Percentiles rank a stretch among this genome's conserved stretches.
phyloP scores from a whole-genome alignment of 352 stramenopile genomes.

The Globisporangium radiosum region DNA sequence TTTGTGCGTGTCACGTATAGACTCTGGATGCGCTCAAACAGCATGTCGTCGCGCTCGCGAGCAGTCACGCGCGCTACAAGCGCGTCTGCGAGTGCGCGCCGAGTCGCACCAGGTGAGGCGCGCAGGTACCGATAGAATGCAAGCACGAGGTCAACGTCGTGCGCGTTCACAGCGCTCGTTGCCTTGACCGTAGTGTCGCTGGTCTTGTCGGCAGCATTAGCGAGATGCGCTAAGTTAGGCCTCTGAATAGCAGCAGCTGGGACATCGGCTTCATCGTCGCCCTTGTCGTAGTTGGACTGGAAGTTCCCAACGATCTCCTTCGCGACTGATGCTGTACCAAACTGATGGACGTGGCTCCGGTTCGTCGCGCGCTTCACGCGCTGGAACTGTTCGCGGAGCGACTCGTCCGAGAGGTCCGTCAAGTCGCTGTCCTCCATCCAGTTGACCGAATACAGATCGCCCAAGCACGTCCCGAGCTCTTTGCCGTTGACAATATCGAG shows the following conservation, averaged over 20 bases:
- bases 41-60: constrained; percentile 43
- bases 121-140: constrained; percentile 78
- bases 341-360: constrained; percentile 80
- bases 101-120: constrained; percentile 26
- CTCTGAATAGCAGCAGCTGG: not conserved
- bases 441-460: constrained; percentile 88
- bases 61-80: constrained; percentile 33
- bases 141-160: constrained; percentile 68
- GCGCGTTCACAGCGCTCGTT: constrained; percentile 38
- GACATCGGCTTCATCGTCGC: constrained; percentile 6
- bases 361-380: constrained; percentile 66
- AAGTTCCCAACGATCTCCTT: constrained; percentile 83
- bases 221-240: not conserved
- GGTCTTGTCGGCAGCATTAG: not conserved
- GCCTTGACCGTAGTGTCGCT: not conserved
- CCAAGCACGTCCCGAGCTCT: constrained; percentile 73
- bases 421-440: constrained; percentile 90
- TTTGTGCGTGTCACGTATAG: constrained; percentile 25
- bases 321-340: constrained; percentile 46
- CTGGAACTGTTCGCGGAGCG: constrained; percentile 69
- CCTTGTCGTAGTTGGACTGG: constrained; percentile 69
- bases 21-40: constrained; percentile 43
- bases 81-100: constrained; percentile 29
- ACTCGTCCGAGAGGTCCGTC: constrained; percentile 71
- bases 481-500: constrained; percentile 67